Evolutionary conservation across 2,329 filamentous ascomycete genomes (phyloP).

Genomic region (Leptoxyphium fumago): DNA sequence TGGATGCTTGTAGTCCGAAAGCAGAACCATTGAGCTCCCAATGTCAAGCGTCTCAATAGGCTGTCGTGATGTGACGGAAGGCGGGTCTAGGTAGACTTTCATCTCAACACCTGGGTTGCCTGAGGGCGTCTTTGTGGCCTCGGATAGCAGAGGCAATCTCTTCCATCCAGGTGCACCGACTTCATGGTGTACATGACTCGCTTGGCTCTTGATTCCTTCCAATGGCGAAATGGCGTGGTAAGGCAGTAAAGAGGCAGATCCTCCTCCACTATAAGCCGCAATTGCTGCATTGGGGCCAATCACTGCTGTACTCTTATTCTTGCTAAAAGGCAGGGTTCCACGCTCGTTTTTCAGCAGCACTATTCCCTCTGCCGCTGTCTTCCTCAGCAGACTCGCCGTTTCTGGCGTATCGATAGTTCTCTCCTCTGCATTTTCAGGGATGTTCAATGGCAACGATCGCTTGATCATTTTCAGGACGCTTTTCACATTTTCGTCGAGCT

Average conservation of each 20-base stretch:
- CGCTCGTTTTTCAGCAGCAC: constrained; percentile 51
- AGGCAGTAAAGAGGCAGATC: constrained; percentile 18
- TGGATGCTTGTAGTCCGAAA: constrained; percentile 38
- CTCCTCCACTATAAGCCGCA: constrained; percentile 34
- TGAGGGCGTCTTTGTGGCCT: constrained; percentile 8
- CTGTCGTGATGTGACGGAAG: constrained; percentile 27
- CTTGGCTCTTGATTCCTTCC: constrained; percentile 16
- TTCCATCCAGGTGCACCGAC: constrained; percentile 16
- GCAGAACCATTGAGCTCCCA: constrained; percentile 23
- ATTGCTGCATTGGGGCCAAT: constrained; percentile 63
- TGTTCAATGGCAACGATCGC: constrained; percentile 10
- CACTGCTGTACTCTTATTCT: constrained; percentile 53
- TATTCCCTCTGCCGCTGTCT: constrained; percentile 14
- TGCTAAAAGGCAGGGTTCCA: constrained; percentile 47
- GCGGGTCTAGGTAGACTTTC: constrained; percentile 41
- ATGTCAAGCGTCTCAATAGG: constrained; percentile 37
- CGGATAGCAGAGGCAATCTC: constrained; percentile 14
- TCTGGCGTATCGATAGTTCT: constrained; percentile 17
- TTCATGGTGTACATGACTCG: constrained; percentile 9
- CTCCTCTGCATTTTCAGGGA: constrained; percentile 17
- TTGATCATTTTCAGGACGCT: constrained; percentile 47
- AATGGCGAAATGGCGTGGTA: constrained; percentile 21
- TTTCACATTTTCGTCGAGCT: constrained; percentile 43
- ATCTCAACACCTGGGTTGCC: constrained; percentile 13
- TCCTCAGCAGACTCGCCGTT: constrained; percentile 16